Evolutionary conservation across 257 asterid species (phyloP), one percentile per base, ranked within the genome.

Genomic region (Rhazya stricta): DNA sequence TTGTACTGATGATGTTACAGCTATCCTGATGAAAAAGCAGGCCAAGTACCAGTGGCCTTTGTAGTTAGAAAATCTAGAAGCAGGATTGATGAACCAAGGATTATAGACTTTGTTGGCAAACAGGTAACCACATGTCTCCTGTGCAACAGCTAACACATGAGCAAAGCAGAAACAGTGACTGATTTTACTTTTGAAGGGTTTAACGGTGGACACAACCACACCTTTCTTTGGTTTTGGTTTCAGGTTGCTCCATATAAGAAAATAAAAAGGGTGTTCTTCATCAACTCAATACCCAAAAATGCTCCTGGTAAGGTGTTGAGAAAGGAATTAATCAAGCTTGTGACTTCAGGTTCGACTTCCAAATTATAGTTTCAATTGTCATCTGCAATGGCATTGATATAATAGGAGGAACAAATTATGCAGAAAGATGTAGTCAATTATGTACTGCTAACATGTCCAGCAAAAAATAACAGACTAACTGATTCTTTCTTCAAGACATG

Each of bases 241-340:
- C 50, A 88, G 93, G 90, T 86, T 75, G 85, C 90, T 74, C 91
- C 93, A 15, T 88, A 79, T 81, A 88, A 85, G 81, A 88, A 82
- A 72, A 83, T 86, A 43, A 83, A 89, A 75, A 78, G 81, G 73
- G 83, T 86, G 45, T 83, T 81, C 77, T 85, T 69, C 69, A 74
- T 79, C 13, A 78, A 83, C 69, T 79, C 84, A 15, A 83, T 86
- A 83, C 91, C 88, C 67, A 88, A 76, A 82, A 88, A 84, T 72
- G 89, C 91, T 42, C 71, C 89, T 21, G 91, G 89, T 50, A 86
- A 88, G 77, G 80, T 86, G 70, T 68, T 82, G 83, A 86, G 87
- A 48, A 83, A 86, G 88, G 88, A 86, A 46, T 63, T 85, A 60
- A 39, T 83, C 51, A 84, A 82, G 83, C 71, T 79, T 41, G 89